Base-by-base conservation (phyloP, 495 filamentous ascomycete species). In the Lophiostoma macrostomum region DNA sequence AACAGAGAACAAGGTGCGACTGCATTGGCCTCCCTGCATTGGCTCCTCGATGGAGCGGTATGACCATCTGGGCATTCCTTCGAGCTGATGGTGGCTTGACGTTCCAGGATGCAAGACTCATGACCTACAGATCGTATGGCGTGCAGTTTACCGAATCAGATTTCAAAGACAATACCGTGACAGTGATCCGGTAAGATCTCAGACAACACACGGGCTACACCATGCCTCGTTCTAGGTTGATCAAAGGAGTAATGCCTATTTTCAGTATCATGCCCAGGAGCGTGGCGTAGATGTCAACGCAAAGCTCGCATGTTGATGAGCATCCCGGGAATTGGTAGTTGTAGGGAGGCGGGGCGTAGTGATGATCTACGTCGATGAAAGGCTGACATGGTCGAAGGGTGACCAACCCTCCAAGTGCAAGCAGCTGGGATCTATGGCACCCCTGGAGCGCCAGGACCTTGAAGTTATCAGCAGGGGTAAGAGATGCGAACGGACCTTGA, bases 211-310 rank as follows among this genome's bases (percentile, higher is more conserved):
- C 41, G 34, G 27, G 43, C 38, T 22, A 12, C 29, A 42, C 31
- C n/a, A 32, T 12, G 7, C 18, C 8, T 29, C 11, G 38, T 44
- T 43, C 53, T 31, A 47, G 18, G 12, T 37, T 36, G 16, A 57
- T 57, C 30, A 31, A 16, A 46, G 27, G 29, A 40, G 35, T 24
- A 8, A n/a, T n/a, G n/a, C 20, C 28, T 57, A 50, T 57, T 57
- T 32, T 47, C 22, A 50, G 53, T 27, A 25, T 20, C n/a, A 47
- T 36, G 46, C 45, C 46, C 46, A 35, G 46, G 14, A 57, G 3
- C 25, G 53, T 57, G 53, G 53, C 38, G 53, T 43, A 57, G 46
- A 38, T 35, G 24, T 14, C 52, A 43, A 29, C 37, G 41, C 37
- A 46, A n/a, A n/a, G n/a, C n/a, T n/a, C n/a, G n/a, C n/a, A n/a